Percentiles rank a stretch among this genome's conserved stretches.
Evolutionary conservation across 176 grass and related monocot species (phyloP).

Genomic region (Tillandsia fasciculata): DNA sequence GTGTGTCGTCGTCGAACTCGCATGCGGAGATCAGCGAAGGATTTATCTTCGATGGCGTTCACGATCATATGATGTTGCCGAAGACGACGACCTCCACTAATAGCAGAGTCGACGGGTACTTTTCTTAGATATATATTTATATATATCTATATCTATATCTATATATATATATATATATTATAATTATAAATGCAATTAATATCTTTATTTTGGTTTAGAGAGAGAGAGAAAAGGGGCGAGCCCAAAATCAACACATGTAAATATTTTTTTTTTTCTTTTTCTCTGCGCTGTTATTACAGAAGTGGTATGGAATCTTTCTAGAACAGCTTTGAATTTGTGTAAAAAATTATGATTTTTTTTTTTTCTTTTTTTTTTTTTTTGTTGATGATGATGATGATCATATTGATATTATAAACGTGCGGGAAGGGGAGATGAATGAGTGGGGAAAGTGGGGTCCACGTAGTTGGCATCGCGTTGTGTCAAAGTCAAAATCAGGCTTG

Average conservation of each 20-base stretch:
- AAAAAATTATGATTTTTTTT: background rate
- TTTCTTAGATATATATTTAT: slow-evolving; percentile 24
- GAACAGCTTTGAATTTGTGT: background rate
- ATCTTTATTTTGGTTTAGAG: background rate
- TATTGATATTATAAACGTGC: no score
- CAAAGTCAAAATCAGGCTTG: no score
- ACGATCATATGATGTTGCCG: slow-evolving; percentile 38
- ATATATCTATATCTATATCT: no score
- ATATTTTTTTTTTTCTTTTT: background rate
- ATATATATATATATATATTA: background rate
- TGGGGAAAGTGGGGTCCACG: no score
- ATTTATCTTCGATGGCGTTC: slow-evolving; percentile 36
- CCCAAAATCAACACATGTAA: background rate
- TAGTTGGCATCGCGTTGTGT: no score
- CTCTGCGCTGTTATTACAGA: background rate
- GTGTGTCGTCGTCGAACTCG: slow-evolving; percentile 10
- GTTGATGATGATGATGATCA: no score
- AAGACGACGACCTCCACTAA: slow-evolving; percentile 16
- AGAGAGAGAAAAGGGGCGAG: background rate
- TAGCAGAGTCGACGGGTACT: slow-evolving; percentile 31
- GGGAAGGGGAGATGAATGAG: no score
- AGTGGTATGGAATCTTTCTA: background rate
- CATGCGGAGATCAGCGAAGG: slow-evolving; percentile 27
- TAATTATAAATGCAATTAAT: background rate
- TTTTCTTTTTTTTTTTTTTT: no score